These are phyloP conservation scores for Nothopassalora personata DNA, from an alignment of 2,329 filamentous ascomycete species.

Conservation along the genomic window DNA sequence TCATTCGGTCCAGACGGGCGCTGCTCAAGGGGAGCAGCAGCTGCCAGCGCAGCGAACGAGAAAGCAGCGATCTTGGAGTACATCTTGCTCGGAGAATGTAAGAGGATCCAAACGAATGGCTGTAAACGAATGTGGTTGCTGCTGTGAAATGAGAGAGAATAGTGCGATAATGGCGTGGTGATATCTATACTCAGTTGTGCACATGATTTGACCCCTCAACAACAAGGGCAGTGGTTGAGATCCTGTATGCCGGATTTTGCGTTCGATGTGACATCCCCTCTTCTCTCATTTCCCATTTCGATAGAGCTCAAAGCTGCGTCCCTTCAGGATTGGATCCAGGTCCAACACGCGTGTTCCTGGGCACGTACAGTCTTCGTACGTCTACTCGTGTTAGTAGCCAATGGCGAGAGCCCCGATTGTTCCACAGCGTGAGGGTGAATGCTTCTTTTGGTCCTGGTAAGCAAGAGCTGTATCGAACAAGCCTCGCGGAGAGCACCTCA, in stretches of 20 bases:
- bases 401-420: background rate
- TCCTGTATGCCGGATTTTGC: background rate
- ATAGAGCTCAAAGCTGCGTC: background rate
- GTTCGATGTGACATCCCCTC: background rate
- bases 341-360: background rate
- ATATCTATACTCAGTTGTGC: background rate
- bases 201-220: background rate
- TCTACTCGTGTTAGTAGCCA: background rate
- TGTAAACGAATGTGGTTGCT: background rate
- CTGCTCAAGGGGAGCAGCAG: background rate
- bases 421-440: background rate
- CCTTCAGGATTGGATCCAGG: background rate
- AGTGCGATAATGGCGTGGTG: background rate
- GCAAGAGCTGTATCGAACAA: background rate
- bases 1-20: background rate
- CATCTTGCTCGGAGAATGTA: background rate
- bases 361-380: background rate
- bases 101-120: background rate
- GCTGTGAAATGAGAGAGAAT: background rate
- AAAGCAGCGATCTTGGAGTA: conserved; percentile 1
- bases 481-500: background rate
- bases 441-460: background rate
- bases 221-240: background rate
- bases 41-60: conserved; percentile 16
- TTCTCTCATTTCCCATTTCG: background rate